A percentile compares a stretch with the other conserved stretches of the same genome.
Evolutionary conservation across 1,284 basidiomycete genomes (phyloP).

Genomic region (Takashimella tepidaria): DNA sequence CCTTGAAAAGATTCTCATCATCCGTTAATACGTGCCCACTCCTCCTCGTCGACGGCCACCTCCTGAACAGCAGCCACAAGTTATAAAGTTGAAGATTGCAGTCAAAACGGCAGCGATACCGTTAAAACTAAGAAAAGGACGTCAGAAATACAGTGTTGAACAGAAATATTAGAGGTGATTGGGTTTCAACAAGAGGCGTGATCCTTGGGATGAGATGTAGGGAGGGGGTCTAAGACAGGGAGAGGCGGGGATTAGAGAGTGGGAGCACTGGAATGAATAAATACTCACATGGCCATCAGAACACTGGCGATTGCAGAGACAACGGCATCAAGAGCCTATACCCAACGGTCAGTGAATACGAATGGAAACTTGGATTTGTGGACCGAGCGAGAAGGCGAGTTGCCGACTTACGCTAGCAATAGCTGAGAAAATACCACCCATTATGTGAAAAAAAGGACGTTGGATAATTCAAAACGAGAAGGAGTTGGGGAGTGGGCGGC

Average conservation of each 20-base stretch:
- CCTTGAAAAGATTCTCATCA: too few species aligned
- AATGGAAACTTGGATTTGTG: too few species aligned
- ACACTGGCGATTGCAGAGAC: slow-evolving; percentile 12
- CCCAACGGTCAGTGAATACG: too few species aligned
- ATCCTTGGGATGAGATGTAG: not conserved
- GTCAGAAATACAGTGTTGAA: not conserved
- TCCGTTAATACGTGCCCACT: slow-evolving; percentile 1
- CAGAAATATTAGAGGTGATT: not conserved
- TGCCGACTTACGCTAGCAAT: too few species aligned
- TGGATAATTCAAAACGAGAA: too few species aligned
- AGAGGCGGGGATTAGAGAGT: too few species aligned
- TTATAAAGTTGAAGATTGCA: slow-evolving; percentile 13
- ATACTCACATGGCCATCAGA: slow-evolving; percentile 3
- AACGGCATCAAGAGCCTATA: slow-evolving; percentile 14
- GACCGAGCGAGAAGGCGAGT: too few species aligned
- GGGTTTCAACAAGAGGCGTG: not conserved
- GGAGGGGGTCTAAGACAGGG: not conserved
- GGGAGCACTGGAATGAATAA: too few species aligned
- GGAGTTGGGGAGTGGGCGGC: too few species aligned
- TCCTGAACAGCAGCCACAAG: slow-evolving; percentile 12
- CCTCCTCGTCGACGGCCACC: slow-evolving; percentile 9
- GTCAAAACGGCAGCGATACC: slow-evolving; percentile 11
- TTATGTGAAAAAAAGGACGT: too few species aligned
- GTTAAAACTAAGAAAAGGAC: not conserved
- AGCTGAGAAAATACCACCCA: slow-evolving; percentile 35